phyloP scores from a whole-genome alignment of 2,329 filamentous ascomycete species.

The Chrysoporthe austroafricana region DNA sequence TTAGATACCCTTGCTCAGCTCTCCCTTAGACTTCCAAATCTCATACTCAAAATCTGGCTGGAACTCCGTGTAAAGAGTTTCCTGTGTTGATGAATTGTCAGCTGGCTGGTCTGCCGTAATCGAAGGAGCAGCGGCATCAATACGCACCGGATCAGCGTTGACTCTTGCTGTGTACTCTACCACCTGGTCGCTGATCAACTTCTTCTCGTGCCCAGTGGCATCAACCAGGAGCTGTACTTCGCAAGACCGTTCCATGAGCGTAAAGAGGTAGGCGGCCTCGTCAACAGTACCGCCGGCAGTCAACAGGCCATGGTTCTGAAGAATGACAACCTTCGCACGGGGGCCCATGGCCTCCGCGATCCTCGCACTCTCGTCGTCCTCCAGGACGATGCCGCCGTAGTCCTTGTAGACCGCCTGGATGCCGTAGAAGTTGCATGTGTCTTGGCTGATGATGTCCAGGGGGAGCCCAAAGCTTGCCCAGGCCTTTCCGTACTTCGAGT shows the following conservation, averaged over 20 bases:
- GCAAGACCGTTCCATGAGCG: constrained; percentile 31
- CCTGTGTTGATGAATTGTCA: not conserved
- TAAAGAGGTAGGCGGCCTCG: constrained; percentile 68
- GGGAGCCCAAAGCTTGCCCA: constrained; percentile 58
- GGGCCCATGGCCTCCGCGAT: constrained; percentile 61
- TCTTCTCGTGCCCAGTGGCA: not conserved
- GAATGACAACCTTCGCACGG: not conserved
- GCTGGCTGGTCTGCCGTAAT: too few species aligned
- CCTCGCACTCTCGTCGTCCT: constrained; percentile 60
- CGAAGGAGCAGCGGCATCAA: too few species aligned
- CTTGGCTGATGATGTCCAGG: constrained; percentile 62
- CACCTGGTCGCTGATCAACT: not conserved
- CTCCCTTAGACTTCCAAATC: constrained; percentile 6
- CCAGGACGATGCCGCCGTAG: constrained; percentile 67
- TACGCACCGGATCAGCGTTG: not conserved
- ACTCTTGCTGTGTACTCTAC: not conserved
- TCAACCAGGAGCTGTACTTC: constrained; percentile 14
- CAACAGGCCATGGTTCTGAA: constrained; percentile 44
- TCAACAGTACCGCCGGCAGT: constrained; percentile 68
- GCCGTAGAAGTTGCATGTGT: constrained; percentile 55
- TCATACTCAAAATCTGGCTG: constrained; percentile 10
- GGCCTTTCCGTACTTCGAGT: constrained; percentile 58
- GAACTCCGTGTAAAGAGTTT: constrained; percentile 4
- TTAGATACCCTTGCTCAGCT: not conserved
- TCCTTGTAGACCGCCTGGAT: constrained; percentile 62